Conservation (phyloP, 2,329 filamentous ascomycete species). For the Neofusicoccum laricinum region DNA sequence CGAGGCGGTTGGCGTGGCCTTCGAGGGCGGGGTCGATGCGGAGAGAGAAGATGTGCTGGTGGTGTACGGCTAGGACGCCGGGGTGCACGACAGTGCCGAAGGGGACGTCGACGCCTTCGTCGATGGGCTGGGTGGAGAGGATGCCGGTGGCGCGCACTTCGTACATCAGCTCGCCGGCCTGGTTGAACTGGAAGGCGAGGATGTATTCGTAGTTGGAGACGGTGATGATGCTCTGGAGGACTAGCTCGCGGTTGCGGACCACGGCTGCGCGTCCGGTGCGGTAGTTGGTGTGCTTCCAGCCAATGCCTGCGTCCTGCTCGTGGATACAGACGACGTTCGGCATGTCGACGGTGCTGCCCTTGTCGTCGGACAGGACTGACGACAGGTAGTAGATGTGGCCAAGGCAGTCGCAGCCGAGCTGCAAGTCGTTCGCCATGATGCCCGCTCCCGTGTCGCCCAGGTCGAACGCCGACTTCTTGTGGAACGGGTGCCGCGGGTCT, state of each 20-base stretch:
- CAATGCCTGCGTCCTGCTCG: slow-evolving; percentile 67
- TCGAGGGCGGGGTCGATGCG: slow-evolving; percentile 49
- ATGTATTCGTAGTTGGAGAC: slow-evolving; percentile 74
- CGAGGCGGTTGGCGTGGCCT: slow-evolving; percentile 43
- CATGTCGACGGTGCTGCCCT: slow-evolving; percentile 57
- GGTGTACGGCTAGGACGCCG: slow-evolving; percentile 66
- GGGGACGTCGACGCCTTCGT: slow-evolving; percentile 61
- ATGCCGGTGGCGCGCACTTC: slow-evolving; percentile 69
- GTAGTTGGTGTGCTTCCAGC: slow-evolving; percentile 72
- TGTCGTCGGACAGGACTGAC: slow-evolving; percentile 56
- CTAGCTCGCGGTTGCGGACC: slow-evolving; percentile 62
- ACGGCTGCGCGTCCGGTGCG: slow-evolving; percentile 62
- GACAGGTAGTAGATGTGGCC: slow-evolving; percentile 68
- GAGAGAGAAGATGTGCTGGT: slow-evolving; percentile 71
- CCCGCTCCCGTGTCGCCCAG: slow-evolving; percentile 65
- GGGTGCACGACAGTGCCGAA: slow-evolving; percentile 69
- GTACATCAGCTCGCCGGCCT: slow-evolving; percentile 64
- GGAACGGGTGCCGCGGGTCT: slow-evolving; percentile 65
- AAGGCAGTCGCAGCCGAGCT: slow-evolving; percentile 68
- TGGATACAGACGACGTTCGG: slow-evolving; percentile 69
- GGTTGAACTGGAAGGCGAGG: slow-evolving; percentile 68
- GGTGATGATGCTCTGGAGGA: slow-evolving; percentile 68
- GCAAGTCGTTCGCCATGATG: slow-evolving; percentile 66
- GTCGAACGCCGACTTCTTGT: slow-evolving; percentile 70
- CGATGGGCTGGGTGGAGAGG: slow-evolving; percentile 64